phyloP scores from a whole-genome alignment of 2,329 filamentous ascomycete species.

The Lojkania enalia region DNA sequence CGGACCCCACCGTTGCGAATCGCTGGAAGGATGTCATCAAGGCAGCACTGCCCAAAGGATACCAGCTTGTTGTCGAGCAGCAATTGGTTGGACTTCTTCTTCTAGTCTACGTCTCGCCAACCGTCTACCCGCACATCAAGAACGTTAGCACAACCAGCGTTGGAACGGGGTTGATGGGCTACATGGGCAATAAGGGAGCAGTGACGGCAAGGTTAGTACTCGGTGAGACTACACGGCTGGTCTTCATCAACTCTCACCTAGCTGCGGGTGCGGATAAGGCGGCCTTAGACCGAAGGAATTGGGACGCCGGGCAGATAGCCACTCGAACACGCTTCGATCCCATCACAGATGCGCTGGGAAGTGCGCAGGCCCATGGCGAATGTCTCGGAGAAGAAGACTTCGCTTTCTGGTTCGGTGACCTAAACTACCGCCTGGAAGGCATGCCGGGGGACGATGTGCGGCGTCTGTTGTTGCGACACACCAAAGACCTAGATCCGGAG shows the following conservation, averaged over 20 bases:
- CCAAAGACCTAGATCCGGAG: constrained; percentile 64
- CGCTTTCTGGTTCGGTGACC: constrained; percentile 92
- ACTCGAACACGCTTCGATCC: constrained; percentile 77
- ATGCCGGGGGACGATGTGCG: constrained; percentile 90
- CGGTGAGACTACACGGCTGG: constrained; percentile 84
- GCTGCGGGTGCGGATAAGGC: constrained; percentile 81
- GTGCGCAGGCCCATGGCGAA: constrained; percentile 61
- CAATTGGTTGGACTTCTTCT: constrained; percentile 86
- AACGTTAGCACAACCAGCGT: constrained; percentile 82
- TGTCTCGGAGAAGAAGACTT: constrained; percentile 89
- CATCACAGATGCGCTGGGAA: constrained; percentile 66
- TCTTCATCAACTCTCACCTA: constrained; percentile 90
- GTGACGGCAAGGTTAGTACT: constrained; percentile 80
- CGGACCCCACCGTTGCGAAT: constrained; percentile 69
- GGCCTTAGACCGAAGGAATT: constrained; percentile 80
- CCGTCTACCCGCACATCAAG: constrained; percentile 72
- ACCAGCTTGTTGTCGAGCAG: constrained; percentile 74
- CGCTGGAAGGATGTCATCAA: constrained; percentile 82
- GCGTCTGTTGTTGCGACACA: constrained; percentile 79
- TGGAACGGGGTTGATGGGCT: constrained; percentile 87
- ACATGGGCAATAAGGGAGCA: constrained; percentile 95
- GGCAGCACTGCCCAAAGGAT: constrained; percentile 74
- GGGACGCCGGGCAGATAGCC: constrained; percentile 82
- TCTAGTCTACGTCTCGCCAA: constrained; percentile 81
- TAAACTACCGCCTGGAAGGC: constrained; percentile 90